phyloP scores from a whole-genome alignment of 2,329 filamentous ascomycete genomes.

The Periconia sp. region DNA sequence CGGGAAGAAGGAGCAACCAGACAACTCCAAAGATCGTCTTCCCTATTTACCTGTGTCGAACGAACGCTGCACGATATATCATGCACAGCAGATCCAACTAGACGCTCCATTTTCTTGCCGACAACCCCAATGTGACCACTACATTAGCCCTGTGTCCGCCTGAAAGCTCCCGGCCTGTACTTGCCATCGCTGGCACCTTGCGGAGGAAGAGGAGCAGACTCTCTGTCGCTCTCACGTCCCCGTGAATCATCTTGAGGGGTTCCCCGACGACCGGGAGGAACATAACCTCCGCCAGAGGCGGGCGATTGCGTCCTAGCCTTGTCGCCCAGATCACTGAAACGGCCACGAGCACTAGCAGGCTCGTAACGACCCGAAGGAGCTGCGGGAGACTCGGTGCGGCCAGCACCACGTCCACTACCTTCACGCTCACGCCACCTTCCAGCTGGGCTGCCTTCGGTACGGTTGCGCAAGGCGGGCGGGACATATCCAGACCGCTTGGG shows the following conservation, averaged over 20 bases:
- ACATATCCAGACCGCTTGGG: conserved; percentile 53
- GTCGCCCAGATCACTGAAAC: conserved; percentile 34
- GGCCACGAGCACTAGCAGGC: conserved; percentile 32
- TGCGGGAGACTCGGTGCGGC: conserved; percentile 41
- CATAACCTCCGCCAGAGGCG: conserved; percentile 37
- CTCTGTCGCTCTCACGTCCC: conserved; percentile 28
- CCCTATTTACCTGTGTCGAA: conserved; percentile 7
- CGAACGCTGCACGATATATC: conserved; percentile 4
- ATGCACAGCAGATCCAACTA: conserved; percentile 5
- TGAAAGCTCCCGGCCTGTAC: conserved; percentile 49
- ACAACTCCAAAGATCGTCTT: conserved; percentile 9
- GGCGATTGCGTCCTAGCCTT: conserved; percentile 36
- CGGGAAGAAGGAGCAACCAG: conserved; percentile 7
- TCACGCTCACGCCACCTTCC: conserved; percentile 47
- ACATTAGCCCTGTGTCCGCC: conserved; percentile 21
- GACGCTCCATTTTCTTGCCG: not conserved
- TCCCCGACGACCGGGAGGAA: conserved; percentile 34
- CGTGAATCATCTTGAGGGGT: conserved; percentile 27
- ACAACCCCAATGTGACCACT: conserved; percentile 5
- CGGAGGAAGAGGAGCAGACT: conserved; percentile 25
- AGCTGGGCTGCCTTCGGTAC: conserved; percentile 36
- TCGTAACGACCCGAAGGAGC: conserved; percentile 36
- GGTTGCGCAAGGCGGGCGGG: conserved; percentile 51
- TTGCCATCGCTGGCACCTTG: conserved; percentile 42
- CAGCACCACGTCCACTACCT: conserved; percentile 36